Base-by-base conservation (phyloP, 2,329 filamentous ascomycete genomes). In the Cytospora mali region DNA sequence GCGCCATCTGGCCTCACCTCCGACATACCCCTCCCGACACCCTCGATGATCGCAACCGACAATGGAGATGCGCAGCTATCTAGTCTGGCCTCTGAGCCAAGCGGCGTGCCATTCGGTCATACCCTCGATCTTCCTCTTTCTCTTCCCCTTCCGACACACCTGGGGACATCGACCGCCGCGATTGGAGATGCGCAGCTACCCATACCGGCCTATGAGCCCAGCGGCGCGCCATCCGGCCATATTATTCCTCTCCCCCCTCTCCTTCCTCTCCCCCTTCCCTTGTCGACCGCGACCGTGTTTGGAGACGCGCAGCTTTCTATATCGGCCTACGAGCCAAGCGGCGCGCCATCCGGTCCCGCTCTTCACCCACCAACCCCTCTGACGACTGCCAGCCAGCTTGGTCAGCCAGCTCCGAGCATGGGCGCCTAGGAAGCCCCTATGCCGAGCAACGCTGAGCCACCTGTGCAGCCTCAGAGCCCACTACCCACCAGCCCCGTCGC, bases 1-100 rank as follows among this genome's bases (percentile, higher is more conserved):
- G 49, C 56, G 49, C 48, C 56, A 52, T 50, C 56, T 52, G 23
- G 21, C 56, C 29, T 35, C 10, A 35, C 29, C 52, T 25, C 7
- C 6, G 42, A 11, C n/a, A 35, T 48, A 9, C 23, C 56, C 4
- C 28, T 6, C 56, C 56, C 56, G n/a, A 14, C 46, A 18, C 9
- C 48, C 42, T 25, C 25, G 7, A 16, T 48, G 16, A 23, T 25
- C 21, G 31, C 33, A 16, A 35, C 33, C 33, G 33, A 35, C 13
- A 35, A 35, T 35, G 33, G 14, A 18, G 18, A 35, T 35, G 33
- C 33, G 33, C 33, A 18, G 29, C 48, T 49, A 10, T 33, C 29
- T 28, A n/a, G n/a, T n/a, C n/a, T 28, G 9, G 31, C n/a, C n/a
- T 21, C 23, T n/a, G 31, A 13, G 31, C 31, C 31, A 7, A 33